Percentiles rank a stretch among this genome's conserved stretches.
Evolutionary conservation across 1,284 basidiomycete genomes (phyloP).

Genomic region (Wallemia hederae): DNA sequence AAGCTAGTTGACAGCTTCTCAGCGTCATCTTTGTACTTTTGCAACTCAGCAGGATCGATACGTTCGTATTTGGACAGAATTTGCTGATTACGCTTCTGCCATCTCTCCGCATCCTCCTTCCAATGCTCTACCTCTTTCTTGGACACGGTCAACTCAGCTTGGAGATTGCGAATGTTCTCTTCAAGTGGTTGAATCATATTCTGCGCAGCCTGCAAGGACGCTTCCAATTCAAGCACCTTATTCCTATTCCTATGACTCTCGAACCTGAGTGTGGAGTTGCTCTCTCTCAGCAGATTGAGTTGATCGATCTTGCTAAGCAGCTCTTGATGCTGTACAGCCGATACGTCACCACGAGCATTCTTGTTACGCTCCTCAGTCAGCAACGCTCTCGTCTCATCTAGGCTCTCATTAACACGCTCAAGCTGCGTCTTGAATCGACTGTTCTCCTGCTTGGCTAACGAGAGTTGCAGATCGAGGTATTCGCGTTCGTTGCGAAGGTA

Average conservation of each 20-base stretch:
- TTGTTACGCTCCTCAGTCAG: conserved; percentile 37
- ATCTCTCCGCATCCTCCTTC: conserved; percentile 47
- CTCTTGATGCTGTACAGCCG: conserved; percentile 53
- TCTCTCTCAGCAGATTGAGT: conserved; percentile 58
- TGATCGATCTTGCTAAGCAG: conserved; percentile 65
- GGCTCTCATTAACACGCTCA: conserved; percentile 34
- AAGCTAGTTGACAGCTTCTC: not conserved
- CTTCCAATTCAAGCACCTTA: conserved; percentile 33
- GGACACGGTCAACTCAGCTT: conserved; percentile 43
- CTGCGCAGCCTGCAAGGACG: conserved; percentile 28
- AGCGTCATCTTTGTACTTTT: not conserved
- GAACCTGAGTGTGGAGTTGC: conserved; percentile 51
- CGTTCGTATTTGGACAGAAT: conserved; percentile 33
- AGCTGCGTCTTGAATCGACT: conserved; percentile 42
- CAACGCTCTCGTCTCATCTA: conserved; percentile 34
- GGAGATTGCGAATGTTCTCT: conserved; percentile 33
- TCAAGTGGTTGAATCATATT: conserved; percentile 43
- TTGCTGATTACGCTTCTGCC: conserved; percentile 57
- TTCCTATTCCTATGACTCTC: conserved; percentile 38
- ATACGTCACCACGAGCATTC: conserved; percentile 31
- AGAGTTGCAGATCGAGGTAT: conserved; percentile 58
- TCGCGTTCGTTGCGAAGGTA: conserved; percentile 71
- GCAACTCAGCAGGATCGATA: not conserved
- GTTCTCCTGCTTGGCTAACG: conserved; percentile 58
- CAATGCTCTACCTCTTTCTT: conserved; percentile 37